Evolutionary conservation across 2,329 filamentous ascomycete genomes (phyloP).

Genomic region (Colletotrichum godetiae): DNA sequence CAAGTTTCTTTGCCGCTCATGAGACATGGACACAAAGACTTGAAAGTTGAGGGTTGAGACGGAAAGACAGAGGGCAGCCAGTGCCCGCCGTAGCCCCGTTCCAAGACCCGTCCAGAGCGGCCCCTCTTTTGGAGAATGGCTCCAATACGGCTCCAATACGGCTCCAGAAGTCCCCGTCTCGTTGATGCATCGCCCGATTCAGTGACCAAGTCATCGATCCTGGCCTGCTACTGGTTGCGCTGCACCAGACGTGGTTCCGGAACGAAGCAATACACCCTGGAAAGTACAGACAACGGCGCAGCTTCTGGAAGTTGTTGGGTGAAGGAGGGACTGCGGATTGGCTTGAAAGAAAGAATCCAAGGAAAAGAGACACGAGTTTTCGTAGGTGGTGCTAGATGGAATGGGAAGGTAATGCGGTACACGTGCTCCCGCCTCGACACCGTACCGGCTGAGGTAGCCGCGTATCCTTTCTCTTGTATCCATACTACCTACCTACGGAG

Average conservation of each 20-base stretch:
- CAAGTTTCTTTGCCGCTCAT: not conserved
- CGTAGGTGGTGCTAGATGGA: not conserved
- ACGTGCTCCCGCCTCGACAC: conserved; percentile 24
- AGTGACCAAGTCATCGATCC: conserved; percentile 23
- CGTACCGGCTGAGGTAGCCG: conserved; percentile 17
- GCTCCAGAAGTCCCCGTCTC: conserved; percentile 8
- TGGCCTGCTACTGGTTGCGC: not conserved
- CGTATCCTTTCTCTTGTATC: not conserved
- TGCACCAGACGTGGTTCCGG: not conserved
- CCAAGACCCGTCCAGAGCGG: not conserved
- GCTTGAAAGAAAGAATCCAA: not conserved
- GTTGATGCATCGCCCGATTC: conserved; percentile 25
- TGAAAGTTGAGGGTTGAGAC: not conserved
- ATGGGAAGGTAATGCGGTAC: conserved; percentile 1
- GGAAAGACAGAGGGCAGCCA: not conserved
- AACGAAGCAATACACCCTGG: not conserved
- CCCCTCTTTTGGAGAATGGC: not conserved
- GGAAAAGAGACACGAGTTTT: not conserved
- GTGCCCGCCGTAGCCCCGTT: not conserved
- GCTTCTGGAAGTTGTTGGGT: not conserved
- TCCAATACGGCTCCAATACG: not conserved
- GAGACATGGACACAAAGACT: not conserved
- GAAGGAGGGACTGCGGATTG: not conserved
- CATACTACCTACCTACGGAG: not conserved
- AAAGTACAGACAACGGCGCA: not conserved